Percentiles rank a stretch among this genome's conserved stretches.
phyloP scores from a whole-genome alignment of 306 rosid species.

The Vigna reflexopilosa region DNA sequence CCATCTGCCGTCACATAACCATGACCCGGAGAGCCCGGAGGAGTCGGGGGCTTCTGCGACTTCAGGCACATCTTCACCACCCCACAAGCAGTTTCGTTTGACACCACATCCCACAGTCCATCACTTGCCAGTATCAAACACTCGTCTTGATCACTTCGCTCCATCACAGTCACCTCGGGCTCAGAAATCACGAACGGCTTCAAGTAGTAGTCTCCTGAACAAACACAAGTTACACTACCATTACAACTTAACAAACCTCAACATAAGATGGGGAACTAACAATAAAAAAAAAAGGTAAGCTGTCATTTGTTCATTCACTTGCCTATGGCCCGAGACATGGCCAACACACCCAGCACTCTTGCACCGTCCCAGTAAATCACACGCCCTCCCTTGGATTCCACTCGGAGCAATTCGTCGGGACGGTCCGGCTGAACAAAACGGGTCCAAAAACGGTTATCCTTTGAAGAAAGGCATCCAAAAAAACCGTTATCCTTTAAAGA shows the following conservation, averaged over 20 bases:
- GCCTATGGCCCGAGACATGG: slow-evolving; percentile 94
- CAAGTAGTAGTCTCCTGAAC: slow-evolving; percentile 70
- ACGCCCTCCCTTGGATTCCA: slow-evolving; percentile 81
- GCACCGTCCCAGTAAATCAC: slow-evolving; percentile 94
- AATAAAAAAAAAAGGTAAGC: no score
- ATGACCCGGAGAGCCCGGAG: slow-evolving; percentile 39
- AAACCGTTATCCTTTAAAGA: no score
- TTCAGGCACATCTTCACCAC: slow-evolving; percentile 74
- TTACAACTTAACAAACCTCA: neutral
- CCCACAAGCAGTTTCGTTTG: slow-evolving; percentile 82
- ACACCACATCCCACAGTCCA: slow-evolving; percentile 92
- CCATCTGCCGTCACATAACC: slow-evolving; percentile 43
- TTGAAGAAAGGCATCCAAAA: no score
- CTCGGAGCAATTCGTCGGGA: slow-evolving; percentile 81
- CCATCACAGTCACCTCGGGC: slow-evolving; percentile 83
- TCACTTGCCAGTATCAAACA: slow-evolving; percentile 86
- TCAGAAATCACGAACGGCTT: slow-evolving; percentile 87
- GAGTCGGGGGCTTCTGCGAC: slow-evolving; percentile 51
- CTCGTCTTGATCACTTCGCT: slow-evolving; percentile 74
- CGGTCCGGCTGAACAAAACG: slow-evolving; percentile 75
- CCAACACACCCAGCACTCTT: slow-evolving; percentile 85
- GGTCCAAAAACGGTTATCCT: slow-evolving; percentile 3
- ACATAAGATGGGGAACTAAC: neutral
- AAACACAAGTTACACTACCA: neutral
- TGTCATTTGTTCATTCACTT: slow-evolving; percentile 13